These are phyloP conservation scores for Neurospora sp. DNA, from an alignment of 495 filamentous ascomycete species.

Conservation along the genomic window DNA sequence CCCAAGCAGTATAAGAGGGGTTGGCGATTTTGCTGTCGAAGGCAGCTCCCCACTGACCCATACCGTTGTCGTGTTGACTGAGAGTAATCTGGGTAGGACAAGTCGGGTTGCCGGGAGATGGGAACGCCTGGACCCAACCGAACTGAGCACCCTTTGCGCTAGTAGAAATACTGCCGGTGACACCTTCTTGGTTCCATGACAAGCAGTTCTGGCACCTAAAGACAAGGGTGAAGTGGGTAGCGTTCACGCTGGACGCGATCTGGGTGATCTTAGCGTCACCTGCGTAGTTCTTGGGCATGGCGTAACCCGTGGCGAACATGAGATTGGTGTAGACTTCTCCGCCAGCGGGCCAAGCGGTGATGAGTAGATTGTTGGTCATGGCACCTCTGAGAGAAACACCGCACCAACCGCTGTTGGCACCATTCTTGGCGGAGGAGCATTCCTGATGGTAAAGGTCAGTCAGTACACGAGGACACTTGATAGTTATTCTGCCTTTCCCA, in stretches of 20 bases:
- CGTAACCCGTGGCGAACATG: constrained; percentile 47
- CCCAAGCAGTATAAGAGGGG: constrained; percentile 42
- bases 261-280: constrained; percentile 48
- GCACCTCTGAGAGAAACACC: constrained; percentile 44
- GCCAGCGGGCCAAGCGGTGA: constrained; percentile 46
- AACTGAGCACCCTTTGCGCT: constrained; percentile 16
- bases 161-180: constrained; percentile 13
- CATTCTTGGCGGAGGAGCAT: constrained; percentile 18
- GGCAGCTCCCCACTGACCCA: constrained; percentile 35
- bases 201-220: constrained; percentile 57
- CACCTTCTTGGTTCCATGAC: constrained; percentile 33
- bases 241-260: constrained; percentile 44
- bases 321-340: constrained; percentile 43
- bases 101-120: constrained; percentile 21
- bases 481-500: not conserved
- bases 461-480: constrained; percentile 3
- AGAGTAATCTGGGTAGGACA: constrained; percentile 25
- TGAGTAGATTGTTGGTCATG: constrained; percentile 51
- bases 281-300: constrained; percentile 46
- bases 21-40: constrained; percentile 33
- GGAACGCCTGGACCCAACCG: constrained; percentile 26
- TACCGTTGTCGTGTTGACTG: constrained; percentile 27
- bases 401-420: constrained; percentile 39
- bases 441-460: constrained; percentile 16
- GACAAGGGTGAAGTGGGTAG: constrained; percentile 44